Conservation (phyloP, 345 rosid species). For the Hibiscus syriacus region DNA sequence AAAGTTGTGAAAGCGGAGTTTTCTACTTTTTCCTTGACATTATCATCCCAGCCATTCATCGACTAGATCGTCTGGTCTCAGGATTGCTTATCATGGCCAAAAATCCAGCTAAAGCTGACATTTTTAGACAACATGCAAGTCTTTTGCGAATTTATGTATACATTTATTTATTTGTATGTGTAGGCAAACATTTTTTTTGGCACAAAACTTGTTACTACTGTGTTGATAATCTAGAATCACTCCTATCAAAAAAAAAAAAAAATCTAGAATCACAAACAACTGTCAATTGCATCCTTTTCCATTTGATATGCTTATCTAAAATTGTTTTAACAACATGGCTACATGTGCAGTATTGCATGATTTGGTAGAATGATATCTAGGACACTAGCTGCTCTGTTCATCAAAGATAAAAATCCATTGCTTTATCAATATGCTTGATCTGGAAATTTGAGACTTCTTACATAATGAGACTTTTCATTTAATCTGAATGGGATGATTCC, state of each 20-base stretch:
- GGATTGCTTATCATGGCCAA: slow-evolving; percentile 91
- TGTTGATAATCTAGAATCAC: neutral
- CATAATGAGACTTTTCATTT: neutral
- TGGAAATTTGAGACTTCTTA: too few relatives aligned
- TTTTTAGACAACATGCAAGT: slow-evolving; percentile 79
- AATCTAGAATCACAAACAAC: neutral
- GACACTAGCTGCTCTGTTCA: neutral
- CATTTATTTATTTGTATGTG: neutral
- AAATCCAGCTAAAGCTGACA: slow-evolving; percentile 71
- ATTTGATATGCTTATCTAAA: neutral
- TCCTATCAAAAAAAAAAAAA: too few relatives aligned
- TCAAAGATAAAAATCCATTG: neutral
- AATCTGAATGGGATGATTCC: neutral
- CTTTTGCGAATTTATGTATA: neutral
- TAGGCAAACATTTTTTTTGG: neutral
- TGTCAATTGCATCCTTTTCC: neutral
- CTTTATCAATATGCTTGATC: neutral
- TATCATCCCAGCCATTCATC: slow-evolving; percentile 53
- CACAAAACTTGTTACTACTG: neutral
- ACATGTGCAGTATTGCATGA: neutral
- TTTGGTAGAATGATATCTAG: slow-evolving; percentile 2
- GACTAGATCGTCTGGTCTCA: slow-evolving; percentile 81
- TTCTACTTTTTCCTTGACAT: slow-evolving; percentile 31
- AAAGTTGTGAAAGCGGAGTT: neutral
- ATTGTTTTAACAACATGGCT: neutral